phyloP scores from a whole-genome alignment of 1,284 basidiomycete genomes.

The Thelephora terrestris region DNA sequence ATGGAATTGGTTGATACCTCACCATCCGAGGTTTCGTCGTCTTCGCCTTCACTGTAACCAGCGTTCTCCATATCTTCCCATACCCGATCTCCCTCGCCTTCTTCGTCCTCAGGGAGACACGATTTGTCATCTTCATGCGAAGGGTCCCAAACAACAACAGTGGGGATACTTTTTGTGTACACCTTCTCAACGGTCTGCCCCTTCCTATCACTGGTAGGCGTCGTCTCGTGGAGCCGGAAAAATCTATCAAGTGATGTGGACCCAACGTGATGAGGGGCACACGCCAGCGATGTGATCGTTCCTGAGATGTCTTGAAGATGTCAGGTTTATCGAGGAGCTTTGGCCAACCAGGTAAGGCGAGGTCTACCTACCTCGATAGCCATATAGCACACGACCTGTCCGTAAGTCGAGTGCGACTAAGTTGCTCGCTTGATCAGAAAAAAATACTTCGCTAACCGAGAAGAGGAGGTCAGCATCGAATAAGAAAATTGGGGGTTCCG shows the following conservation, averaged over 20 bases:
- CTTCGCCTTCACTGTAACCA: conserved; percentile 21
- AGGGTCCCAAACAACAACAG: conserved; percentile 48
- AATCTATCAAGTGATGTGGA: conserved; percentile 62
- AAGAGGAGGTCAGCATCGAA: background rate
- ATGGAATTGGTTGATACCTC: no score
- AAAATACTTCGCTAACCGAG: conserved; percentile 59
- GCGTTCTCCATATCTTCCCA: conserved; percentile 29
- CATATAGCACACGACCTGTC: conserved; percentile 61
- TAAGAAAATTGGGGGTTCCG: background rate
- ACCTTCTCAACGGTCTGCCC: conserved; percentile 59
- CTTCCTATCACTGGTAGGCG: conserved; percentile 43
- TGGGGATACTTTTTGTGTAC: conserved; percentile 61
- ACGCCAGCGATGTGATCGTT: conserved; percentile 52
- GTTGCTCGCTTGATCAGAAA: conserved; percentile 62
- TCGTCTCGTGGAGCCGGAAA: conserved; percentile 63
- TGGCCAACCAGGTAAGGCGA: conserved; percentile 2
- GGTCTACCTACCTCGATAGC: conserved; percentile 55
- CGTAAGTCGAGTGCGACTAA: conserved; percentile 68
- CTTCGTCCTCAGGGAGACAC: conserved; percentile 27
- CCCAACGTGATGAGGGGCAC: conserved; percentile 40
- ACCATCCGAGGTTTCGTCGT: conserved; percentile 7
- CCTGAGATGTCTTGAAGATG: conserved; percentile 49
- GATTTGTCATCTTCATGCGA: conserved; percentile 30
- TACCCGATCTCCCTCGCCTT: conserved; percentile 38
- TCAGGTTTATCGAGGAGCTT: background rate